A percentile compares a stretch with the other conserved stretches of the same genome.
Conservation (phyloP, 768 basidiomycete species). For the Postia placenta region DNA sequence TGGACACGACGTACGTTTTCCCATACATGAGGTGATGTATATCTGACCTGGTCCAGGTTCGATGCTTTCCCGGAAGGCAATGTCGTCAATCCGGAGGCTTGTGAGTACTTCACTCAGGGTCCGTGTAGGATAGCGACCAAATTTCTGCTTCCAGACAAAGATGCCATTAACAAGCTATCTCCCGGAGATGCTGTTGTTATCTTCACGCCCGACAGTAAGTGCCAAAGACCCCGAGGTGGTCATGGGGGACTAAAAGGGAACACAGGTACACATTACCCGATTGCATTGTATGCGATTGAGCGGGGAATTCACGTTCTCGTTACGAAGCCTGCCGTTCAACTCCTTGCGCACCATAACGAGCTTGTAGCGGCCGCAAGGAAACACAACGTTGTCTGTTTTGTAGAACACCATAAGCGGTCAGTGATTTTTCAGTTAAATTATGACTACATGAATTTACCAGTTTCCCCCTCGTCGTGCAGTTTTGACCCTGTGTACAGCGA, state of each 20-base stretch:
- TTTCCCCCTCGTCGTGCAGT: slow-evolving; percentile 28
- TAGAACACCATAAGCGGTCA: slow-evolving; percentile 93
- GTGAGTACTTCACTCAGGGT: slow-evolving; percentile 42
- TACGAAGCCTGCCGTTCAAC: slow-evolving; percentile 89
- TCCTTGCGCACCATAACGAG: slow-evolving; percentile 75
- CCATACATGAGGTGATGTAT: neutral
- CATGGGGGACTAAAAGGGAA: neutral
- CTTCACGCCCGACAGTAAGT: slow-evolving; percentile 86
- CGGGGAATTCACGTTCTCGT: slow-evolving; percentile 83
- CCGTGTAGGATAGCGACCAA: neutral
- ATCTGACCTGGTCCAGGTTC: slow-evolving; percentile 42
- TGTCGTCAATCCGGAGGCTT: slow-evolving; percentile 70
- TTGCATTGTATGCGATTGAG: slow-evolving; percentile 82
- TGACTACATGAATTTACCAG: neutral
- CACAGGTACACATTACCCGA: slow-evolving; percentile 76
- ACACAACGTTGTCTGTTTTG: slow-evolving; percentile 81
- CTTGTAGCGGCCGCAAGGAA: slow-evolving; percentile 72
- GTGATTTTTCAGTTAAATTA: neutral
- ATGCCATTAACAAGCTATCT: slow-evolving; percentile 68
- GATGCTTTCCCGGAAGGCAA: slow-evolving; percentile 72
- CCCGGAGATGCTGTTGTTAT: slow-evolving; percentile 88
- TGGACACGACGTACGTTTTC: slow-evolving; percentile 67
- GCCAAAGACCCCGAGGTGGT: neutral
- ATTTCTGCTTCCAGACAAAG: slow-evolving; percentile 55
- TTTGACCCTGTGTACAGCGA: slow-evolving; percentile 93